phyloP scores from a whole-genome alignment of 163 green algal genomes.

The Scenedesmus sp. region DNA sequence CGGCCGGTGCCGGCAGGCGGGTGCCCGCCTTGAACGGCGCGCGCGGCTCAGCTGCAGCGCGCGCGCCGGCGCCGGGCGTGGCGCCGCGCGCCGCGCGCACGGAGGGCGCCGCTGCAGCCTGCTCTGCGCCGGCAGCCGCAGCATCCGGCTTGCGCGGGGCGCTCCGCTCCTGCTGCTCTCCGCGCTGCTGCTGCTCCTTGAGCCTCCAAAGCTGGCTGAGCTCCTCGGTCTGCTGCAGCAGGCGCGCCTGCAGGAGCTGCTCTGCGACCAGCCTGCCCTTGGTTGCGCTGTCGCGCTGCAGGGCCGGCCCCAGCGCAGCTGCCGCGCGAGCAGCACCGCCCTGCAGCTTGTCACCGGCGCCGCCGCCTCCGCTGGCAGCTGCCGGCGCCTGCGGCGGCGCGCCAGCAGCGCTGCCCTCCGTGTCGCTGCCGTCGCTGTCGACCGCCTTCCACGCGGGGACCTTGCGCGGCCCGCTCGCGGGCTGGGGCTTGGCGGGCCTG shows the following conservation, averaged over 20 bases:
- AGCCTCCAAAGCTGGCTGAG: neutral
- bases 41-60: too few relatives aligned
- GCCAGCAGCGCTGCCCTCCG: neutral
- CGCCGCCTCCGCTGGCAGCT: neutral
- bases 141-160: too few relatives aligned
- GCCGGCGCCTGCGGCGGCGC: neutral
- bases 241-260: slow-evolving; percentile 29
- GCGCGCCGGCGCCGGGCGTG: too few relatives aligned
- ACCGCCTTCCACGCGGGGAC: slow-evolving; percentile 26
- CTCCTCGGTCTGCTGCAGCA: slow-evolving; percentile 35
- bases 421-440: neutral
- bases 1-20: too few relatives aligned
- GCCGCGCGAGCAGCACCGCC: neutral
- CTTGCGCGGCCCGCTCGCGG: too few relatives aligned
- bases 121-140: too few relatives aligned
- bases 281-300: too few relatives aligned
- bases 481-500: neutral
- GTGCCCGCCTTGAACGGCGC: too few relatives aligned
- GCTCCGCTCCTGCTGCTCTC: slow-evolving; percentile 2
- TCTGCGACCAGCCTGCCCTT: too few relatives aligned
- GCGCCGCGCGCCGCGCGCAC: too few relatives aligned
- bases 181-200: neutral
- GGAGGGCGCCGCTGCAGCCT: too few relatives aligned
- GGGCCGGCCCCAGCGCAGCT: neutral
- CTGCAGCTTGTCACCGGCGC: slow-evolving; percentile 9